phyloP scores from a whole-genome alignment of 352 stramenopile genomes.

The Globisporangium radiosum region DNA sequence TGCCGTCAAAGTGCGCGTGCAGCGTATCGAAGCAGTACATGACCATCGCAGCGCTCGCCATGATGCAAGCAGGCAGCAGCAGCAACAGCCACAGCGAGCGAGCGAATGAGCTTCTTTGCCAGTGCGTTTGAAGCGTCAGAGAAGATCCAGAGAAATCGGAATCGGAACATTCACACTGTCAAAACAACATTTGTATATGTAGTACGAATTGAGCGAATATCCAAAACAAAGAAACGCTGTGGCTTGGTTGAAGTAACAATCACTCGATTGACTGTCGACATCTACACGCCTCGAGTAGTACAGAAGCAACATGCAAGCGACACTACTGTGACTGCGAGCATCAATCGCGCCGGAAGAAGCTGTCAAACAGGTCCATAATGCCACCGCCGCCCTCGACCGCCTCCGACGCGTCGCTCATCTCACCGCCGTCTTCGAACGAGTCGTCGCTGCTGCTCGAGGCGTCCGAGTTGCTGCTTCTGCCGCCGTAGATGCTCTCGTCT shows the following conservation, averaged over 20 bases:
- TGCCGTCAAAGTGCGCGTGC: slow-evolving; percentile 56
- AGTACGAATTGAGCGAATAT: no score
- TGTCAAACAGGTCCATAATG: slow-evolving; percentile 56
- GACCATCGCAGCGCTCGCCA: slow-evolving; percentile 78
- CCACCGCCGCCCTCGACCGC: slow-evolving; percentile 17
- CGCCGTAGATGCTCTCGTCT: slow-evolving; percentile 50
- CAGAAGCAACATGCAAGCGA: no score
- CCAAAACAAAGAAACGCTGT: no score
- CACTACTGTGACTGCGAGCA: background rate
- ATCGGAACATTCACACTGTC: no score
- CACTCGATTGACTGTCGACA: no score
- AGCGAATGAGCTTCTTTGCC: no score
- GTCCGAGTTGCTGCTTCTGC: slow-evolving; percentile 3
- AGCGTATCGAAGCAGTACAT: slow-evolving; percentile 83
- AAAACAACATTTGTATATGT: no score
- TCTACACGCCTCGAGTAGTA: no score
- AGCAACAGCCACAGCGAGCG: no score
- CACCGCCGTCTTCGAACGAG: slow-evolving; percentile 15
- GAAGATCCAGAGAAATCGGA: no score
- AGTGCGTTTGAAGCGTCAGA: no score
- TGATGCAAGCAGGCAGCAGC: slow-evolving; percentile 11
- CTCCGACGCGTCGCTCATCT: slow-evolving; percentile 12
- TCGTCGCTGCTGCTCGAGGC: slow-evolving; percentile 9
- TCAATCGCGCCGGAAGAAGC: slow-evolving; percentile 43
- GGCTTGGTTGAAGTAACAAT: no score